phyloP scores from a whole-genome alignment of 2,329 filamentous ascomycete genomes.

The Botrytis fabae region DNA sequence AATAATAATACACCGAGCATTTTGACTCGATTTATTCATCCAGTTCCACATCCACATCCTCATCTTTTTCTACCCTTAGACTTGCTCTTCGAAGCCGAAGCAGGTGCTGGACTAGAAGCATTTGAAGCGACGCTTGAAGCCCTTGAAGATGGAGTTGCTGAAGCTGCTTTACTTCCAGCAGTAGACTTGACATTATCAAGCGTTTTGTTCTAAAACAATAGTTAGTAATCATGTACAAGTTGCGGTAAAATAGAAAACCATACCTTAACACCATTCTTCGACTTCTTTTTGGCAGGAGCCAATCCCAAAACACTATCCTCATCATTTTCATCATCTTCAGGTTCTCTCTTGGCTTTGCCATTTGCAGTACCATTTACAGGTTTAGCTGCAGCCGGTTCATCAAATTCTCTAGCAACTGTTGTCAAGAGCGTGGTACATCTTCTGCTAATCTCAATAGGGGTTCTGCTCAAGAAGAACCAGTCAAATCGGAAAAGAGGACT shows the following conservation, averaged over 20 bases:
- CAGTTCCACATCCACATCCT: neutral
- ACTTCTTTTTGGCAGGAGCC: constrained; percentile 91
- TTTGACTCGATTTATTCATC: neutral
- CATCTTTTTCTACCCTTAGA: constrained; percentile 55
- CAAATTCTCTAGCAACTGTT: constrained; percentile 93
- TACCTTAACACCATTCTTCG: constrained; percentile 79
- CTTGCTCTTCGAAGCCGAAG: constrained; percentile 44
- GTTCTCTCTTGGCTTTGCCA: constrained; percentile 71
- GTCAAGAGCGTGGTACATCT: constrained; percentile 93
- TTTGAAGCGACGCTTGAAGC: constrained; percentile 86
- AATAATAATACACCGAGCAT: constrained; percentile 12
- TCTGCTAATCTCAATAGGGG: constrained; percentile 86
- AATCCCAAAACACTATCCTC: constrained; percentile 78
- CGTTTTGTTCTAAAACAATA: constrained; percentile 74
- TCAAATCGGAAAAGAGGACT: constrained; percentile 96
- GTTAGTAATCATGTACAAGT: constrained; percentile 24
- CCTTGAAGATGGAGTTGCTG: constrained; percentile 70
- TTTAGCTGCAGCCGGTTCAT: constrained; percentile 57
- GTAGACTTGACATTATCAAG: constrained; percentile 81
- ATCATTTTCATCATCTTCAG: constrained; percentile 79
- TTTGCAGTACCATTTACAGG: constrained; percentile 57
- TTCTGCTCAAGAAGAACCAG: constrained; percentile 98
- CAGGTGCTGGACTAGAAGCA: constrained; percentile 53
- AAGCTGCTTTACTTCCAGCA: constrained; percentile 70
- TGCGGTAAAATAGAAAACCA: constrained; percentile 9